Evolutionary conservation across 2,329 filamentous ascomycete species (phyloP), one percentile per base, ranked within the genome.

Genomic region (Mycosphaerella sp.): DNA sequence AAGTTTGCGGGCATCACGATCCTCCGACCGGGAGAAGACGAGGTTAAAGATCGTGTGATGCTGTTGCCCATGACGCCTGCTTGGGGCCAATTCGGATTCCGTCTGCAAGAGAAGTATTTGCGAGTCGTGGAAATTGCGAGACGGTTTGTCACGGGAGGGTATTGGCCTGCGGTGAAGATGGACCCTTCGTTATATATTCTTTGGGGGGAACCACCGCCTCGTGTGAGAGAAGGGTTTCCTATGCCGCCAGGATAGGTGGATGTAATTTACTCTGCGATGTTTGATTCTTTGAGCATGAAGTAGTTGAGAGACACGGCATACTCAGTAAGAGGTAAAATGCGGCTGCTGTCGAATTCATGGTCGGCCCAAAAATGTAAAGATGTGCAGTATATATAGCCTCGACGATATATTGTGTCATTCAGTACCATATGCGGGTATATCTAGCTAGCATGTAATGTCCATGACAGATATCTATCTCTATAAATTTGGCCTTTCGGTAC

Each of bases 141-240:
- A 34, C 42, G 69, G 4, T 57, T 71, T 14, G 34, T 75, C 31
- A 75, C 75, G 2, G 64, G 67, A 32, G 80, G 80, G 0, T 80
- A 76, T 69, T 83, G 80, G 80, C 72, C 75, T 26, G 75, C 79
- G 52, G 64, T 81, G 43, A 72, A 67, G 57, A 76, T 81, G 74
- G 73, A 75, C 64, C 41, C 41, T 26, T 26, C 4, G 2, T 12
- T 44, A 10, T 44, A 44, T 21, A 44, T 44, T 12, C 41, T 44
- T 21, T 44, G 41, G 41, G 3, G 41, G 17, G 41, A 44, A 26
- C 41, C 41, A 8, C 41, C 41, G 7, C 41, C 41, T 10, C 8
- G 21, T 6, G 21, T 44, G 41, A 7, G 41, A 23, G 41, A 44
- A 12, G 40, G 26, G 26, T 4, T 26, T 4, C 34, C 34, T 10